Evolutionary conservation across 179 eudicot species (phyloP).

Genomic region (Beta lomatogona): DNA sequence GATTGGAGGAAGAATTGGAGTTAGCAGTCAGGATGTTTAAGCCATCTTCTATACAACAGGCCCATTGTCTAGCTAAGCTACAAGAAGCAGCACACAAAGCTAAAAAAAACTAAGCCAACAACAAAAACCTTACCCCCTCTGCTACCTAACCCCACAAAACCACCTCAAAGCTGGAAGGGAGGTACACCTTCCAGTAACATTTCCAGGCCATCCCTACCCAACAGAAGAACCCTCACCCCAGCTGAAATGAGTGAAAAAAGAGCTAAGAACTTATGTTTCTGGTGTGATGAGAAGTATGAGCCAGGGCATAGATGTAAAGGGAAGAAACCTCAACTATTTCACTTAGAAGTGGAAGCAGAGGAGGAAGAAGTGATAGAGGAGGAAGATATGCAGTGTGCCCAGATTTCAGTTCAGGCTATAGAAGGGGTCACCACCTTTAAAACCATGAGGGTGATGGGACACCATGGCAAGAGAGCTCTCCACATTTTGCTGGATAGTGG

Average conservation of each 20-base stretch:
- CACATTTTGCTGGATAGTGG: neutral
- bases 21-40: neutral
- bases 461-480: neutral
- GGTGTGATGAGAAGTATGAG: slow-evolving; percentile 2
- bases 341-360: neutral
- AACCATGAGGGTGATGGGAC: slow-evolving; percentile 9
- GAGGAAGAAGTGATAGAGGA: neutral
- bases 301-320: neutral
- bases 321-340: neutral
- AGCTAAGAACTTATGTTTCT: slow-evolving; percentile 3
- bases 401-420: neutral
- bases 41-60: neutral
- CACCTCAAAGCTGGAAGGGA: no score
- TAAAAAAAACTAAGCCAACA: neutral
- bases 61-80: neutral
- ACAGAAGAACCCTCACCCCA: neutral
- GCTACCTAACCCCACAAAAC: neutral
- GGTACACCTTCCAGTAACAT: neutral
- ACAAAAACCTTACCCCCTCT: neutral
- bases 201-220: neutral
- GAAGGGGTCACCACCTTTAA: neutral
- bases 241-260: neutral
- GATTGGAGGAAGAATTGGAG: neutral
- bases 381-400: neutral
- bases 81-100: neutral